Base-by-base conservation (phyloP, 495 filamentous ascomycete genomes). In the Talaromyces adpressus region DNA sequence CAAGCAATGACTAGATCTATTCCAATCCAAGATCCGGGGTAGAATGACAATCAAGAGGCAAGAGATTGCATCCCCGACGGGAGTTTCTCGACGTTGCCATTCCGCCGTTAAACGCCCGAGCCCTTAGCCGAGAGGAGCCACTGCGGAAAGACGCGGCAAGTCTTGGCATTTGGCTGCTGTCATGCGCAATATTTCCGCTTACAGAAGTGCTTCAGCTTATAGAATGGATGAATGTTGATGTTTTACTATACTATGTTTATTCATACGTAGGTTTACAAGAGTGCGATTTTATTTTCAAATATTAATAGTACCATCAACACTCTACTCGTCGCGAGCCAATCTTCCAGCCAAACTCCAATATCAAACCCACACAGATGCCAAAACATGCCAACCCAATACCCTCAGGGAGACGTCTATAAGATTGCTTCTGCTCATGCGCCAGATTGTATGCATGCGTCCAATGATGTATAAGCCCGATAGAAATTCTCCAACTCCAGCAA, bases 91-190 rank as follows among this genome's bases (percentile, higher is more conserved):
- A 36, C n/a, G 32, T 36, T 56, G 52, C 23, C 9, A 27, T 56
- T 29, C 27, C 22, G 52, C 52, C 52, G 27, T 23, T 56, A 56
- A n/a, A 22, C 32, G 32, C 32, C 11, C 11, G 8, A 41, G 36
- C 52, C 11, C 6, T 29, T 16, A 6, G 29, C 57, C 20, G 57
- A 2, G 1, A 9, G n/a, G 36, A 56, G 23, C 51, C 51, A 54
- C 51, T 18, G 56, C 57, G 57, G 57, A 59, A 59, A 59, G 57
- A 59, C 57, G 29, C 57, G 57, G 57, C 57, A 59, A 59, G 57
- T 34, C 57, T 39, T 34, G 34, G 57, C 52, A 56, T 22, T 16
- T 1, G 6, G 18, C 51, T 22, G 18, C 20, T 23, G 2, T 18
- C 29, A 39, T 36, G 57, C 27, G 29, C 57, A 59, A 32, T 59